A percentile compares a stretch with the other conserved stretches of the same genome.
Conservation (phyloP, 441 rosid genomes). For the Melastoma candidum region DNA sequence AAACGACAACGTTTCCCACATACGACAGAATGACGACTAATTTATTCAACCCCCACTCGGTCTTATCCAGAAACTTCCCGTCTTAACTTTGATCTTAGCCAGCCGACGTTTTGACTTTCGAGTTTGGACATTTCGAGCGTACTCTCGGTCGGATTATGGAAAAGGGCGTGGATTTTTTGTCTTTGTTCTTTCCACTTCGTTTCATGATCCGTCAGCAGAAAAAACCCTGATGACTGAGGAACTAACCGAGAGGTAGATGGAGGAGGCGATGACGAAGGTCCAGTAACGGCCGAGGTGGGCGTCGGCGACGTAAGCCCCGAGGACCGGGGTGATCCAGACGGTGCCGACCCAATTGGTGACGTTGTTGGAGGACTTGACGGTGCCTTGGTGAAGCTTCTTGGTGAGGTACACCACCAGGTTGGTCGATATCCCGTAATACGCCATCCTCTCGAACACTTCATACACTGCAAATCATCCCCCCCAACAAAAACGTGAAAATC, state of each 20-base stretch:
- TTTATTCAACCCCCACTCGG: no score
- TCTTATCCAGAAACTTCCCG: no score
- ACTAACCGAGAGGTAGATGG: constrained; percentile 48
- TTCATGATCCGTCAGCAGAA: no score
- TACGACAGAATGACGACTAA: no score
- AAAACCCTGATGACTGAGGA: background rate
- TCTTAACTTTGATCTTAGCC: no score
- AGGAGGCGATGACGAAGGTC: constrained; percentile 48
- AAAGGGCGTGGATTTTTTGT: no score
- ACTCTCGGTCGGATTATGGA: no score
- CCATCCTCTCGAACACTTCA: constrained; percentile 69
- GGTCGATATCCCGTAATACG: constrained; percentile 64
- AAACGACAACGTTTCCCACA: no score
- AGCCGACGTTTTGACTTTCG: no score
- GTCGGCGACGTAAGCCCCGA: constrained; percentile 79
- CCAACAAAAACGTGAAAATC: background rate
- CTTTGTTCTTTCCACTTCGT: no score
- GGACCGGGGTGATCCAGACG: constrained; percentile 52
- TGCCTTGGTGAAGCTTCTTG: constrained; percentile 50
- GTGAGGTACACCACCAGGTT: constrained; percentile 54
- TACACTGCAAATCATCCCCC: constrained; percentile 31
- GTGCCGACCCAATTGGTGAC: constrained; percentile 84
- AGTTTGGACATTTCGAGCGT: no score
- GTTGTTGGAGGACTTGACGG: constrained; percentile 54
- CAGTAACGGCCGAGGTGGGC: constrained; percentile 86